Conservation (phyloP, 2,329 filamentous ascomycete species). For the Berkeleyomyces basicola region DNA sequence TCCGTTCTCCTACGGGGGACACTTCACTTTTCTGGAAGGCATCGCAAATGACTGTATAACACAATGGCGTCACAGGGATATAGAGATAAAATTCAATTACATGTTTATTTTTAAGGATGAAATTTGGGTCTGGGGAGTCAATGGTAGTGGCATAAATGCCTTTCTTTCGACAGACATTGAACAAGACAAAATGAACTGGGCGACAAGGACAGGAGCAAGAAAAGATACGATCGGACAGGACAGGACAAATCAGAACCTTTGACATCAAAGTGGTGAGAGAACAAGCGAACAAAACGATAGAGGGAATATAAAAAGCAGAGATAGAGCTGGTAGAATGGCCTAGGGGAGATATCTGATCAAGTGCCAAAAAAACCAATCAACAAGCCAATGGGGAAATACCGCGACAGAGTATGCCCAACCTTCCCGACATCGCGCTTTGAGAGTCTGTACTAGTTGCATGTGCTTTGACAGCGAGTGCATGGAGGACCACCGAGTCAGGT, state of each 20-base stretch:
- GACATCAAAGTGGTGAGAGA: neutral
- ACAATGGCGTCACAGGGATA: neutral
- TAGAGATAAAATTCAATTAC: neutral
- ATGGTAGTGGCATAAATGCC: conserved; percentile 1
- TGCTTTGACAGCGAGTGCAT: too few relatives aligned
- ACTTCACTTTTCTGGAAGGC: neutral
- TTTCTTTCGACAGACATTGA: conserved; percentile 1
- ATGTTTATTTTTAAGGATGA: neutral
- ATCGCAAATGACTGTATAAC: neutral
- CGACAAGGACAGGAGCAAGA: neutral
- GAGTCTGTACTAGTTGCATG: too few relatives aligned
- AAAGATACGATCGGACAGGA: conserved; percentile 1
- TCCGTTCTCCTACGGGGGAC: neutral
- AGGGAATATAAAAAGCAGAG: conserved; percentile 15
- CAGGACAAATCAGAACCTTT: conserved; percentile 3
- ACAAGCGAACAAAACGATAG: conserved; percentile 8
- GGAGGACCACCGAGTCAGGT: neutral
- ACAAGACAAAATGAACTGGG: neutral
- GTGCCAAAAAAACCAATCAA: conserved; percentile 1
- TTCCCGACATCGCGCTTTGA: too few relatives aligned
- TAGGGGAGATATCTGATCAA: conserved; percentile 4
- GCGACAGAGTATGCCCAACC: too few relatives aligned
- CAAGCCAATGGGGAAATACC: conserved; percentile 3
- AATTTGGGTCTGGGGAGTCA: neutral
- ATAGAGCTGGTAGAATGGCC: conserved; percentile 17